Evolutionary conservation across 768 basidiomycete genomes (phyloP).

Genomic region (Lentinula lateritia): DNA sequence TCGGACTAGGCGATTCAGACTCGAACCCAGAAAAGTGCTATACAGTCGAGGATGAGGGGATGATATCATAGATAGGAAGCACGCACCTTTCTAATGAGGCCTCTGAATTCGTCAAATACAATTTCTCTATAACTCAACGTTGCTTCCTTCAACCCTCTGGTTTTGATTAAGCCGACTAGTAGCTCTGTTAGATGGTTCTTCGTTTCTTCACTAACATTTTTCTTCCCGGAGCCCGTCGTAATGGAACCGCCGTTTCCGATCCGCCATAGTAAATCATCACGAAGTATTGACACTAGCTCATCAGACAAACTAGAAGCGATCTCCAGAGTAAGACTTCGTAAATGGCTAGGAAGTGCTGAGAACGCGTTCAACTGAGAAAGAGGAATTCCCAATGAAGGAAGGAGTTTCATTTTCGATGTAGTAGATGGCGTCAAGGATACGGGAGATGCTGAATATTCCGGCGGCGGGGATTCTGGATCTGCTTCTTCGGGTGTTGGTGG

Average conservation of each 20-base stretch:
- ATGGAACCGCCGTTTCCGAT: constrained; percentile 22
- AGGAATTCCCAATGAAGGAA: constrained; percentile 35
- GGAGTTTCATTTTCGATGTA: constrained; percentile 12
- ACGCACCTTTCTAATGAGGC: constrained; percentile 51
- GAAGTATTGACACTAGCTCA: constrained; percentile 71
- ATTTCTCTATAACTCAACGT: constrained; percentile 66
- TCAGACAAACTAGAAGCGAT: constrained; percentile 72
- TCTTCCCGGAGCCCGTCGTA: constrained; percentile 12
- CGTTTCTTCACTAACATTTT: constrained; percentile 37
- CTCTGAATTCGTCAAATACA: constrained; percentile 55
- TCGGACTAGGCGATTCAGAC: constrained; percentile 39
- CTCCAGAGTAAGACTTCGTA: constrained; percentile 66
- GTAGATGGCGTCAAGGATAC: neutral
- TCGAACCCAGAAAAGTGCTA: constrained; percentile 60
- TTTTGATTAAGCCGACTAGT: constrained; percentile 71
- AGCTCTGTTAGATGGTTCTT: constrained; percentile 67
- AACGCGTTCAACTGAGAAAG: constrained; percentile 72
- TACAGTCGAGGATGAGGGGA: neutral
- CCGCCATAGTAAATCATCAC: constrained; percentile 58
- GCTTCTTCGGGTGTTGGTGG: constrained; percentile 26
- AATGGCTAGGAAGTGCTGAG: constrained; percentile 64
- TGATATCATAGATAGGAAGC: neutral
- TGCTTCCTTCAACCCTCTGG: constrained; percentile 65
- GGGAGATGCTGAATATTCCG: constrained; percentile 11
- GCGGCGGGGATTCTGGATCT: constrained; percentile 7